phyloP scores from a whole-genome alignment of 495 filamentous ascomycete genomes.

The Trichoderma virens region DNA sequence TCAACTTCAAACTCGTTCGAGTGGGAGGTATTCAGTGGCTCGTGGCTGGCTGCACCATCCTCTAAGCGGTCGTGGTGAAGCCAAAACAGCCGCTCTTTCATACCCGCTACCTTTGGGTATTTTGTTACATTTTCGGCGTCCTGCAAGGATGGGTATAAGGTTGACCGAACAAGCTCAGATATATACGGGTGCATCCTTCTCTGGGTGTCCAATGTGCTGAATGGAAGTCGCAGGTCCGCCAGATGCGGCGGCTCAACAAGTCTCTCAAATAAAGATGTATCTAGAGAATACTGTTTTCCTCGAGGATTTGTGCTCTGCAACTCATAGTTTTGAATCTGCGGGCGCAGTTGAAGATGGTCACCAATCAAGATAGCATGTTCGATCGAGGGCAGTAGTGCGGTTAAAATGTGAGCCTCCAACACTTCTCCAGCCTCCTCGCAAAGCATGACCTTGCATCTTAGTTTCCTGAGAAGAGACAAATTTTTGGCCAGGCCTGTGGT shows the following conservation, averaged over 20 bases:
- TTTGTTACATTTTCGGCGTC: constrained; percentile 45
- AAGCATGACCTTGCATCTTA: constrained; percentile 60
- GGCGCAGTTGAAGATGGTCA: constrained; percentile 67
- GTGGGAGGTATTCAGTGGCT: constrained; percentile 46
- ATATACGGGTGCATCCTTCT: constrained; percentile 73
- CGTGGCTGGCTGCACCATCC: constrained; percentile 32
- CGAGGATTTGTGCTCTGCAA: constrained; percentile 49
- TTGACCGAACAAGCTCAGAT: constrained; percentile 51
- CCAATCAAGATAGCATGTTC: constrained; percentile 73
- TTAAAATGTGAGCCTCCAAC: constrained; percentile 61
- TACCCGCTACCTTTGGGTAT: constrained; percentile 56
- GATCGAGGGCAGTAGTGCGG: constrained; percentile 58
- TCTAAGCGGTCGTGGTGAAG: constrained; percentile 58
- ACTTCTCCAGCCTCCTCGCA: constrained; percentile 78
- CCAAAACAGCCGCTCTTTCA: constrained; percentile 66
- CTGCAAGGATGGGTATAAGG: constrained; percentile 56
- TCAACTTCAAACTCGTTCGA: constrained; percentile 63
- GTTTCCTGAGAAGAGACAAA: constrained; percentile 49
- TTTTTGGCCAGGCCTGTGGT: constrained; percentile 67
- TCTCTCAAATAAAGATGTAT: constrained; percentile 63
- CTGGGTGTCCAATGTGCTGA: constrained; percentile 54
- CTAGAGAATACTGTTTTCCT: constrained; percentile 51
- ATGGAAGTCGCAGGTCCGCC: constrained; percentile 39
- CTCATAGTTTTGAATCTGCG: constrained; percentile 58
- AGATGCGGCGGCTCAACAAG: constrained; percentile 41